These are phyloP conservation scores for Grosmannia serpens DNA, from an alignment of 2,329 filamentous ascomycete species.

Conservation along the genomic window DNA sequence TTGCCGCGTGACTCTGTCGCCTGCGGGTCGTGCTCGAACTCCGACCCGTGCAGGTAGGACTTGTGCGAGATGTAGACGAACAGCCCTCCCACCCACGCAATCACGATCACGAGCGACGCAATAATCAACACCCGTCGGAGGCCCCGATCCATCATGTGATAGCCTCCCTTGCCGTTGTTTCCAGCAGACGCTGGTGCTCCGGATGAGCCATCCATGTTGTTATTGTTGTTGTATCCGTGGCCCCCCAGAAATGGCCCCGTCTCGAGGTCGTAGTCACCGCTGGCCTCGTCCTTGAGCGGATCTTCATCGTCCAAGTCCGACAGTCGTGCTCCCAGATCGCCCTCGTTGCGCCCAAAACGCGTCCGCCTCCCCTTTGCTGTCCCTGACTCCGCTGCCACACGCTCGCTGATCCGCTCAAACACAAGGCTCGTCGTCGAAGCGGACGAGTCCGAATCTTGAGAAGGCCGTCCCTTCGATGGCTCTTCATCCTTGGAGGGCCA, in stretches of 20 bases:
- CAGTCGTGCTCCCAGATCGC: slow-evolving; percentile 17
- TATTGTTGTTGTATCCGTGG: slow-evolving; percentile 11
- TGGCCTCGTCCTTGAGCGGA: slow-evolving; percentile 27
- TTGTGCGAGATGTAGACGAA: slow-evolving; percentile 54
- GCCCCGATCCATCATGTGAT: slow-evolving; percentile 51
- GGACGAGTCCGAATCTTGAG: slow-evolving; percentile 55
- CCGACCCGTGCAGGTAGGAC: slow-evolving; percentile 52
- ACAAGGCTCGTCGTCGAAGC: slow-evolving; percentile 76
- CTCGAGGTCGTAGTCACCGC: slow-evolving; percentile 33
- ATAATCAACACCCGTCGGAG: slow-evolving; percentile 53
- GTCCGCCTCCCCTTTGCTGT: slow-evolving; percentile 1
- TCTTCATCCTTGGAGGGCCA: not conserved
- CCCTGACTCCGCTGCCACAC: slow-evolving; percentile 17
- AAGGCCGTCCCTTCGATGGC: slow-evolving; percentile 21
- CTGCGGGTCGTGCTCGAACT: slow-evolving; percentile 54
- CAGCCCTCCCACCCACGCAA: slow-evolving; percentile 58
- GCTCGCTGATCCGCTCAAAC: slow-evolving; percentile 62
- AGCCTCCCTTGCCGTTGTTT: slow-evolving; percentile 10
- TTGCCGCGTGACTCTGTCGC: slow-evolving; percentile 49
- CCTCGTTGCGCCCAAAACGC: slow-evolving; percentile 7
- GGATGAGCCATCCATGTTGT: slow-evolving; percentile 11
- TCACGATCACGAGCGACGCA: slow-evolving; percentile 45
- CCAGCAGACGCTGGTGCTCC: not conserved
- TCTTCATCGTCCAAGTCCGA: slow-evolving; percentile 33
- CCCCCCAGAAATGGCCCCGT: slow-evolving; percentile 40